phyloP scores from a whole-genome alignment of 129 eudicot species.

The Gnaphalium uliginosum region DNA sequence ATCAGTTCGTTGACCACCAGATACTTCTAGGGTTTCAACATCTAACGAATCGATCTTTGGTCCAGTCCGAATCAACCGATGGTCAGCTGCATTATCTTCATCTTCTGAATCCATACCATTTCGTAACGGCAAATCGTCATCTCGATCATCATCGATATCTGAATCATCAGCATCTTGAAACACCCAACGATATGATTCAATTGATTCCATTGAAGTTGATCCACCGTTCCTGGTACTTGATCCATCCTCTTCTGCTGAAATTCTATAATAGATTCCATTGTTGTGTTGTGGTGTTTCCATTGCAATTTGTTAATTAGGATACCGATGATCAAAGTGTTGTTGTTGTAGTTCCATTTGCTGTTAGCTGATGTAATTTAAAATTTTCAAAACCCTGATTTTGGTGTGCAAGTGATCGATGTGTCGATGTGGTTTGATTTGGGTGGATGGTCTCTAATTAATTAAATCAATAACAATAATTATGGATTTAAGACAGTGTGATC shows the following conservation, averaged over 20 bases:
- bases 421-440: not conserved
- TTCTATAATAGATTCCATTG: not conserved
- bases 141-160: constrained; percentile 39
- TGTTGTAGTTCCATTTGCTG: constrained; percentile 19
- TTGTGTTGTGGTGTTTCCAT: not conserved
- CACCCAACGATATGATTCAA: constrained; percentile 64
- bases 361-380: not conserved
- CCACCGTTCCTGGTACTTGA: constrained; percentile 41
- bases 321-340: constrained; percentile 10
- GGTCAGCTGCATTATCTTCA: constrained; percentile 47
- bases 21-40: constrained; percentile 44
- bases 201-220: constrained; percentile 47
- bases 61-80: constrained; percentile 38
- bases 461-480: not conserved
- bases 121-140: constrained; percentile 28
- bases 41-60: constrained; percentile 39
- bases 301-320: not conserved
- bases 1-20: constrained; percentile 37
- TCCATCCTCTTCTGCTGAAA: constrained; percentile 47
- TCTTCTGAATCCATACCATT: constrained; percentile 57
- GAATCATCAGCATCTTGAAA: constrained; percentile 54
- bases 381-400: constrained; percentile 8
- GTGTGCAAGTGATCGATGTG: not conserved
- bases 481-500: no score
- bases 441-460: constrained; percentile 1